Base-by-base conservation (phyloP, 495 filamentous ascomycete species). In the Penicillium desertorum region DNA sequence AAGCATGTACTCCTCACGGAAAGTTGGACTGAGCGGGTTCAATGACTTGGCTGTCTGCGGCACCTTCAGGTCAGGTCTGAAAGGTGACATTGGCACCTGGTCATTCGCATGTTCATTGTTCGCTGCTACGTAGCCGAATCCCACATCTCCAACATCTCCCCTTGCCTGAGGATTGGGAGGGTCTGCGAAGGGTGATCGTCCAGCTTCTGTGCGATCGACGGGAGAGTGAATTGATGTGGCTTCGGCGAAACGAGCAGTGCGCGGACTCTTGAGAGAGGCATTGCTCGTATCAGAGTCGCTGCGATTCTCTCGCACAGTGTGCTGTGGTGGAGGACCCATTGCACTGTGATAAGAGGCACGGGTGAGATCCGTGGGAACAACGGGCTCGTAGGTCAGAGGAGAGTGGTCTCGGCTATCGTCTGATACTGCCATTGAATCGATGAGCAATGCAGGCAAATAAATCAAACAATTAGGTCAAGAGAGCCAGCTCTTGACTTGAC, bases 171-270 rank as follows among this genome's bases (percentile, higher is more conserved):
- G 62, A 48, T 61, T 62, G 29, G 83, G 81, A 27, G 82, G 82
- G 60, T 89, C 85, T 44, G 83, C 83, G 67, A 95, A 94, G 2
- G 90, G 90, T 5, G 82, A 82, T 48, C 68, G 71, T 45, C 67
- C 62, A n/a, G 65, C 45, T 56, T 77, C 73, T 22, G 62, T 70
- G 5, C 79, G 75, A 45, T 88, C 88, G 64, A 94, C 80, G 51
- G 92, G 92, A 25, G 92, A 96, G 72, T 93, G 79, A 49, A 96
- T 88, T 20, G 90, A 81, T 7, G 92, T 96, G 32, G 91, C 91
- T 76, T 96, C 92, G 39, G 90, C 90, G 66, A 96, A 96, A 59
- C 92, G 88, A 59, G 92, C 86, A 47, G 89, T 90, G 57, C 92
- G 83, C 32, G 88, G 88, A 27, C 88, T 81, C 75, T 88, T 91